These are phyloP conservation scores for Rhinocladiella mackenziei DNA, from an alignment of 2,329 filamentous ascomycete species.

Conservation along the genomic window DNA sequence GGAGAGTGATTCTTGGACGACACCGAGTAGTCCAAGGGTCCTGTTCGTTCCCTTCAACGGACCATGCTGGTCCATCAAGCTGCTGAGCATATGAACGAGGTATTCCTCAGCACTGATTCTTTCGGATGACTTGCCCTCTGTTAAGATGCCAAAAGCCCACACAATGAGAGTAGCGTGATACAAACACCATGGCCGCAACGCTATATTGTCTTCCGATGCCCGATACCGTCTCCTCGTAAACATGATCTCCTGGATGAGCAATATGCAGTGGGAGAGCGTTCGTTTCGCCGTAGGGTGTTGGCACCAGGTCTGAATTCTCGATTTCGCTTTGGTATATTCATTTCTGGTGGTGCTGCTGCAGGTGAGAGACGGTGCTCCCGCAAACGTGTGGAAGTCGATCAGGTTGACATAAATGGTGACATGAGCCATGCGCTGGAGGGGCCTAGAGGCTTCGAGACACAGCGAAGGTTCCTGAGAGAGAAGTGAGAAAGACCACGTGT, in stretches of 20 bases:
- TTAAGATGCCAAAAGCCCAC: slow-evolving; percentile 30
- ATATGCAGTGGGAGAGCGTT: slow-evolving; percentile 29
- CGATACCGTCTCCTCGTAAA: slow-evolving; percentile 29
- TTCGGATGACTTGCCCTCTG: slow-evolving; percentile 11
- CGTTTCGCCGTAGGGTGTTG: slow-evolving; percentile 25
- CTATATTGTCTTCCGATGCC: slow-evolving; percentile 29
- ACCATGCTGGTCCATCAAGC: slow-evolving; percentile 6
- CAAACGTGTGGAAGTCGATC: slow-evolving; percentile 32
- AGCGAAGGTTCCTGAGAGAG: slow-evolving; percentile 30
- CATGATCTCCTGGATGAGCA: slow-evolving; percentile 30
- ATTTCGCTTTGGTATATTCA: slow-evolving; percentile 25
- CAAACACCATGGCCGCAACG: slow-evolving; percentile 30
- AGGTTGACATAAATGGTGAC: slow-evolving; percentile 31
- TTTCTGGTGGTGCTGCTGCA: slow-evolving; percentile 24
- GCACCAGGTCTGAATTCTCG: slow-evolving; percentile 29
- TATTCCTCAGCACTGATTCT: slow-evolving; percentile 22
- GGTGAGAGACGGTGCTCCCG: slow-evolving; percentile 29
- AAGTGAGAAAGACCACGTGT: slow-evolving; percentile 32
- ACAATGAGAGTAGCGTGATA: slow-evolving; percentile 31
- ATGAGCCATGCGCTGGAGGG: slow-evolving; percentile 31
- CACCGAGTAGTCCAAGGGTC: slow-evolving; percentile 26
- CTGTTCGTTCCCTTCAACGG: slow-evolving; percentile 16
- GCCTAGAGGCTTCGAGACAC: slow-evolving; percentile 27
- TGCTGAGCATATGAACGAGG: slow-evolving; percentile 17
- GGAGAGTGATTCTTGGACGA: slow-evolving; percentile 27